Evolutionary conservation across 1,284 basidiomycete species (phyloP).

Genomic region (Rhodotorula sp.): DNA sequence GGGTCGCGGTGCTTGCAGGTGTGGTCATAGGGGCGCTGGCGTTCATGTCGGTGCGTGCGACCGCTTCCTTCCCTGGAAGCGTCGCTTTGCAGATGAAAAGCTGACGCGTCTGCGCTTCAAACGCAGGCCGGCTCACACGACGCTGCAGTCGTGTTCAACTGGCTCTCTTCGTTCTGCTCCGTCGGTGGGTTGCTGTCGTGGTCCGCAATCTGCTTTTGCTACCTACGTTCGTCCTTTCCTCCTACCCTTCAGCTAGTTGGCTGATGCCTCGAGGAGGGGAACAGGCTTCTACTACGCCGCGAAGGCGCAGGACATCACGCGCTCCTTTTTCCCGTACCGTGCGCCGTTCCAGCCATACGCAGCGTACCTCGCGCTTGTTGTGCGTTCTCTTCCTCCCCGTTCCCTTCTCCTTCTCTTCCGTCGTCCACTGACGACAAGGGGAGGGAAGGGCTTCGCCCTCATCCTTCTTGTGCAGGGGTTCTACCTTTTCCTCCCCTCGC

Average conservation of each 20-base stretch:
- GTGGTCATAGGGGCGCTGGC: slow-evolving; percentile 68
- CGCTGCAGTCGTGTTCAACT: not conserved
- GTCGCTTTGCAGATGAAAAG: not conserved
- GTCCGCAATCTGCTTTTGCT: slow-evolving; percentile 16
- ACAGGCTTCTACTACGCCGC: slow-evolving; percentile 19
- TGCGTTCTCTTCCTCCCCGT: not conserved
- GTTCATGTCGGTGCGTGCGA: slow-evolving; percentile 57
- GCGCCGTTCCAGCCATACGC: slow-evolving; percentile 14
- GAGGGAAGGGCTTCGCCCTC: slow-evolving; percentile 11
- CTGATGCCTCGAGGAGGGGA: not conserved
- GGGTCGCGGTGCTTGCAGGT: slow-evolving; percentile 66
- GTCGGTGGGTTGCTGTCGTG: slow-evolving; percentile 17
- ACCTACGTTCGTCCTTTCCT: not conserved
- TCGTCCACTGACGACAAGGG: not conserved
- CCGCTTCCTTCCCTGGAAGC: not conserved
- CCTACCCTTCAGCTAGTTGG: no score
- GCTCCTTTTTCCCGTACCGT: slow-evolving; percentile 16
- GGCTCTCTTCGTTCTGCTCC: slow-evolving; percentile 4
- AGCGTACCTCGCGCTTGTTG: not conserved
- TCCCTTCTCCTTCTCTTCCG: not conserved
- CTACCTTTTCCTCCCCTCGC: slow-evolving; percentile 10
- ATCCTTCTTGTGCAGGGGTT: slow-evolving; percentile 19
- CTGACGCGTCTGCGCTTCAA: no score
- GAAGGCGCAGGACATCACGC: slow-evolving; percentile 7
- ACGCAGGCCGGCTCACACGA: not conserved